Percentiles rank a stretch among this genome's conserved stretches.
These are phyloP conservation scores for Leccinum subgranulosum DNA, from an alignment of 768 basidiomycete genomes.

Conservation along the genomic window DNA sequence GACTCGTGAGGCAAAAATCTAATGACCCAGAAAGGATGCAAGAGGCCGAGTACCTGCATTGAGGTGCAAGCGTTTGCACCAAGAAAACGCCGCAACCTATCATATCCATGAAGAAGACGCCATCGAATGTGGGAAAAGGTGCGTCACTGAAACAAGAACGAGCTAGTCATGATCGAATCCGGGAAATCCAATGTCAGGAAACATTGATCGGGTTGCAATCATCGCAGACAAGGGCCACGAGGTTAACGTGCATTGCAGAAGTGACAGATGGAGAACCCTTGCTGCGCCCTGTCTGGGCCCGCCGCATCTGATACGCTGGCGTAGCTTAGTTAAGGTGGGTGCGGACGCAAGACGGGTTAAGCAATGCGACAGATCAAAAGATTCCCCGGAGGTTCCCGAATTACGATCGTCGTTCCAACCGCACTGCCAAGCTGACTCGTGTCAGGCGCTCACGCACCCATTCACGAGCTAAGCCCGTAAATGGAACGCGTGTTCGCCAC, in stretches of 20 bases:
- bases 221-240: conserved; percentile 14
- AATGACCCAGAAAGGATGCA: conserved; percentile 2
- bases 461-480: conserved; percentile 13
- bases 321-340: conserved; percentile 11
- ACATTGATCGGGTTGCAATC: conserved; percentile 9
- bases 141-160: conserved; percentile 8
- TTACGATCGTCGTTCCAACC: conserved; percentile 14
- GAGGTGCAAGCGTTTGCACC: conserved; percentile 4
- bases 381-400: conserved; percentile 22
- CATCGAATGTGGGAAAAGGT: conserved; percentile 5
- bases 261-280: conserved; percentile 14
- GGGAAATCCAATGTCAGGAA: conserved; percentile 7
- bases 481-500: conserved; percentile 22
- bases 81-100: conserved; percentile 7
- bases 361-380: conserved; percentile 16
- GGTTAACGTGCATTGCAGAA: conserved; percentile 15
- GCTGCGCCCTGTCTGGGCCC: conserved; percentile 9
- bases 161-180: conserved; percentile 3
- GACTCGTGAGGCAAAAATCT: conserved; percentile 8
- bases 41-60: conserved; percentile 1
- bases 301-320: conserved; percentile 6
- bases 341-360: conserved; percentile 21
- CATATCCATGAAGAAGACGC: conserved; percentile 8
- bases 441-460: conserved; percentile 14
- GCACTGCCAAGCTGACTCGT: conserved; percentile 18